Evolutionary conservation across 192 early-diverging fungal species (phyloP).

Genomic region (Coemansia sp.): DNA sequence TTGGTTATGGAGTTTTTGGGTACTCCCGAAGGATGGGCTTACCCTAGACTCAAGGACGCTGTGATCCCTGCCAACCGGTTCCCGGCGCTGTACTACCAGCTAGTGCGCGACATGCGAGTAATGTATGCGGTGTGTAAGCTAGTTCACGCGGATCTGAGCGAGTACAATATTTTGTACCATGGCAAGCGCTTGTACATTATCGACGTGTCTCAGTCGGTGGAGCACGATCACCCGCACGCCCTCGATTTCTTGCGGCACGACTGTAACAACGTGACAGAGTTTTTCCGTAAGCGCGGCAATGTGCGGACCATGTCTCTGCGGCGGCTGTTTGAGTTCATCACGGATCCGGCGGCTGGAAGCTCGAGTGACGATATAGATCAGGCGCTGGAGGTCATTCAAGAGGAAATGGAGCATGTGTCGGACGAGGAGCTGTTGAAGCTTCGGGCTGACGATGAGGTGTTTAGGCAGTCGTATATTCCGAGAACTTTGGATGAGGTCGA

Average conservation of each 20-base stretch:
- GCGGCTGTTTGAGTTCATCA: constrained; percentile 90
- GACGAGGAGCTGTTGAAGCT: constrained; percentile 60
- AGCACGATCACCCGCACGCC: constrained; percentile 97
- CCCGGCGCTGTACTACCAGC: constrained; percentile 79
- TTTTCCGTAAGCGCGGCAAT: constrained; percentile 77
- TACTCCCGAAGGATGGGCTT: constrained; percentile 90
- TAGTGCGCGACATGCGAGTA: constrained; percentile 85
- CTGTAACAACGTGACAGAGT: constrained; percentile 91
- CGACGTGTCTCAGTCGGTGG: constrained; percentile 98
- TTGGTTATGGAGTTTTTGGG: constrained; percentile 96
- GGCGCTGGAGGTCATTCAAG: constrained; percentile 69
- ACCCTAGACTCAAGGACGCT: constrained; percentile 94
- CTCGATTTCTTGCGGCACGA: constrained; percentile 97
- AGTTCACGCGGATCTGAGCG: constrained; percentile 98
- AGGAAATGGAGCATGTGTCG: constrained; percentile 40
- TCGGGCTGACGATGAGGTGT: constrained; percentile 86
- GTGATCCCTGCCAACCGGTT: constrained; percentile 73
- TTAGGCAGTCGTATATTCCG: constrained; percentile 90
- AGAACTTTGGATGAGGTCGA: constrained; percentile 89
- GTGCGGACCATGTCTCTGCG: constrained; percentile 77
- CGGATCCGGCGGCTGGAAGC: constrained; percentile 62
- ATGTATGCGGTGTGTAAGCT: constrained; percentile 92
- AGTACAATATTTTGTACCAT: constrained; percentile 97
- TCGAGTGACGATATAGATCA: constrained; percentile 69
- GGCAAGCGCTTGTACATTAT: constrained; percentile 85